phyloP scores from a whole-genome alignment of 306 rosid species.

The Quercus robur region DNA sequence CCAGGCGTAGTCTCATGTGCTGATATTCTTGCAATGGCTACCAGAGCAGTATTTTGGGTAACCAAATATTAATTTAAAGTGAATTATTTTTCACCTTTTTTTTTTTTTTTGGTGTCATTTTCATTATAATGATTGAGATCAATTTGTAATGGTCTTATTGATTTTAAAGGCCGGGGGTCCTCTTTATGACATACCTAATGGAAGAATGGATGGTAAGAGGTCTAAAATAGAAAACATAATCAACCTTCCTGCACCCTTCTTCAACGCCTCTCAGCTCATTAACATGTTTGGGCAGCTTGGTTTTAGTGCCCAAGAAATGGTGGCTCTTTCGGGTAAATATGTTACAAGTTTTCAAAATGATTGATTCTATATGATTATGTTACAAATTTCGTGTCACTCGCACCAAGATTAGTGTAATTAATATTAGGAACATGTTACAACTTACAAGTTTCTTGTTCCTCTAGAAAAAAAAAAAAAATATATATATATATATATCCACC shows the following conservation, averaged over 20 bases:
- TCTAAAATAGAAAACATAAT: slow-evolving; percentile 68
- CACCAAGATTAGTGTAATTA: background rate
- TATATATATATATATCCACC: too few relatives aligned
- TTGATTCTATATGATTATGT: background rate
- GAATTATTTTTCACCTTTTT: background rate
- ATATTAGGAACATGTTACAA: background rate
- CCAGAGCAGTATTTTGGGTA: slow-evolving; percentile 74
- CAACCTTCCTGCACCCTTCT: slow-evolving; percentile 54
- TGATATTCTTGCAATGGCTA: slow-evolving; percentile 83
- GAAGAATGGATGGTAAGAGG: slow-evolving; percentile 79
- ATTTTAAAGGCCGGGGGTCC: slow-evolving; percentile 81
- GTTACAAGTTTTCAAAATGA: background rate
- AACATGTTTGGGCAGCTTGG: slow-evolving; percentile 58
- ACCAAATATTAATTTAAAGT: background rate
- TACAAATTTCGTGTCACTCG: background rate
- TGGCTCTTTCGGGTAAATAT: slow-evolving; percentile 68
- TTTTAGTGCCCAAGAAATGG: slow-evolving; percentile 59
- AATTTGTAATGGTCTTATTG: background rate
- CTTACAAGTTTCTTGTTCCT: background rate
- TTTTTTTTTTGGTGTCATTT: background rate
- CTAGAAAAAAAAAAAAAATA: too few relatives aligned
- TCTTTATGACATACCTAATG: slow-evolving; percentile 60
- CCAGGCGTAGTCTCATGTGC: slow-evolving; percentile 94
- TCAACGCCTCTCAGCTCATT: slow-evolving; percentile 73
- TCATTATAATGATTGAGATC: background rate